Base-by-base conservation (phyloP, 768 basidiomycete species). In the Podaxis sp. region DNA sequence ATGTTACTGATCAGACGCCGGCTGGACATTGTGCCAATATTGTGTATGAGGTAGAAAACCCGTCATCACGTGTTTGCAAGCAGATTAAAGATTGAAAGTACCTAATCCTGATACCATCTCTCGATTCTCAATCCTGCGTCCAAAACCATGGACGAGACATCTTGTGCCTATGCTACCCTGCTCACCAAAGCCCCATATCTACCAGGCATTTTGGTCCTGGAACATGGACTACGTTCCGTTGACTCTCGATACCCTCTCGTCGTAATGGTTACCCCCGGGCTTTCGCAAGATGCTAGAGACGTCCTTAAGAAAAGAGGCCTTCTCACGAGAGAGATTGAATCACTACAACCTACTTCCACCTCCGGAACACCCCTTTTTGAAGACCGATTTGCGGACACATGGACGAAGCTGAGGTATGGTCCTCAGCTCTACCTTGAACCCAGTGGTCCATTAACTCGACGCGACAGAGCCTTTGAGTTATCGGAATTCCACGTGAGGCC, bases 161-260 rank as follows among this genome's bases (percentile, higher is more conserved):
- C 63, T 44, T 79, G 74, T 55, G 91, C 88, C 13, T 97, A 85
- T 77, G 86, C 82, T 32, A 93, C 92, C 14, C 77, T 96, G 59
- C 77, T 95, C 66, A 94, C 94, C 42, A 86, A 84, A 63, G 71
- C 81, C 23, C 83, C 86, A 5, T 91, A 90, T 72, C 74, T 89
- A 7, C 73, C 83, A 63, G 88, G 87, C 11, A 74, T 84, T 10
- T 77, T 91, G 47, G 85, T 89, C 16, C 72, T 91, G 16, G 71
- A 85, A 61, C 69, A 85, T 61, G 79, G 83, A 28, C 76, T 91
- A 48, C 75, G 75, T 40, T 59, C 76, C 11, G 82, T 85, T 36
- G 71, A 78, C 14, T 86, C 88, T 14, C 77, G 77, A 62, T 93
- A 92, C 72, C 86, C 90, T n/a, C 77, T 95, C 16, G 78, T 93